Evolutionary conservation across 345 rosid species (phyloP).

Genomic region (Melaleuca quinquenervia): DNA sequence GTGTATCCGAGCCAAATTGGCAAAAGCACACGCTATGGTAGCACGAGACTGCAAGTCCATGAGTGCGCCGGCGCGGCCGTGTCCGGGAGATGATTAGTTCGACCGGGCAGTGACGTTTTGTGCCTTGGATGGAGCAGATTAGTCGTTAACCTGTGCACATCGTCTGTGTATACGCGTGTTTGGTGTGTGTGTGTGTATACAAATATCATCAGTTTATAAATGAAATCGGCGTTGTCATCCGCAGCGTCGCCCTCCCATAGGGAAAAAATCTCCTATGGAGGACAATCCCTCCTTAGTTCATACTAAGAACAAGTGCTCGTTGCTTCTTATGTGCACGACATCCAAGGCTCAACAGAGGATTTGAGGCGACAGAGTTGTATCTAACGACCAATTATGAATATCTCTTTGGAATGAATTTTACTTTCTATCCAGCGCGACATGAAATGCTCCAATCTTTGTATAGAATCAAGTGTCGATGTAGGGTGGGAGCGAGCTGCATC

Average conservation of each 20-base stretch:
- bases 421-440: neutral
- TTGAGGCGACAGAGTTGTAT: neutral
- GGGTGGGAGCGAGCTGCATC: neutral
- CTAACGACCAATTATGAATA: neutral
- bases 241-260: neutral
- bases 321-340: neutral
- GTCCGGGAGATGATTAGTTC: neutral
- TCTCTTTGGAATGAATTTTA: neutral
- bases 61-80: neutral
- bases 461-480: neutral
- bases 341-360: neutral
- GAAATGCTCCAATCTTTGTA: too few species aligned
- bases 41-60: constrained; percentile 33
- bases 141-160: neutral
- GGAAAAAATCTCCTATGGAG: neutral
- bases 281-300: neutral
- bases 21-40: neutral
- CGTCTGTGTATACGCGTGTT: neutral
- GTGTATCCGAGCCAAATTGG: neutral
- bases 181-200: neutral
- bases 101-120: neutral
- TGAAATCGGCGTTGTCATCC: neutral
- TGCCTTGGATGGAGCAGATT: neutral
- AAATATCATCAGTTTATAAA: neutral
- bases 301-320: neutral